Conservation (phyloP, 192 early-diverging fungal species). For the Rhizoclosmatium globosum region DNA sequence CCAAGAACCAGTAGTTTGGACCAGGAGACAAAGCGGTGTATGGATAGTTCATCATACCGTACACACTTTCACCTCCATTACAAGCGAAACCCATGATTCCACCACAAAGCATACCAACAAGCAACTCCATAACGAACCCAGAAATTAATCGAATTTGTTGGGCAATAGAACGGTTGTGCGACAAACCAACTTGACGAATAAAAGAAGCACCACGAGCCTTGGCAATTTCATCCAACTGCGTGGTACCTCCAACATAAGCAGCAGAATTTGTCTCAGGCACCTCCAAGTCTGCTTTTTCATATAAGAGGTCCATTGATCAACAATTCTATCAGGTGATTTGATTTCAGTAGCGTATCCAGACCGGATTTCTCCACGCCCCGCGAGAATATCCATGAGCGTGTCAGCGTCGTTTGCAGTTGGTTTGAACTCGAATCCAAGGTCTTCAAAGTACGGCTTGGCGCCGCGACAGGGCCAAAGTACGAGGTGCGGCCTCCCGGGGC, state of each 20-base stretch:
- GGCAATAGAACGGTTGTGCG: constrained; percentile 42
- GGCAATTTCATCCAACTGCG: constrained; percentile 19
- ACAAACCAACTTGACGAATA: constrained; percentile 43
- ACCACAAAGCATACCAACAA: constrained; percentile 51
- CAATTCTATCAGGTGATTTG: background rate
- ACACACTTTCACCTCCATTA: constrained; percentile 1
- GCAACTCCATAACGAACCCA: constrained; percentile 48
- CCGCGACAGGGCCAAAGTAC: constrained; percentile 69
- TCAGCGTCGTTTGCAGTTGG: constrained; percentile 39
- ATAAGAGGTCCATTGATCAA: background rate
- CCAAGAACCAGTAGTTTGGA: constrained; percentile 32
- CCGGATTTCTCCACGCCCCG: constrained; percentile 40
- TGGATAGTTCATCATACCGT: background rate
- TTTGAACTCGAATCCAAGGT: constrained; percentile 43
- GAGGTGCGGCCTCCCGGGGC: constrained; percentile 81
- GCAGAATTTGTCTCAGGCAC: background rate
- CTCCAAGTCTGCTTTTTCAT: background rate
- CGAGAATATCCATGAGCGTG: constrained; percentile 52
- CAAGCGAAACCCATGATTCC: constrained; percentile 40
- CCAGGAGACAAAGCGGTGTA: constrained; percentile 27
- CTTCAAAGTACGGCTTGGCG: constrained; percentile 46
- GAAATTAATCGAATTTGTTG: constrained; percentile 43
- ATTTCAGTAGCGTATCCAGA: background rate
- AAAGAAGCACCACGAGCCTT: constrained; percentile 42
- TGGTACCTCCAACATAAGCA: background rate